Conservation (phyloP, 2,329 filamentous ascomycete genomes). For the Cyclaneusma minus region DNA sequence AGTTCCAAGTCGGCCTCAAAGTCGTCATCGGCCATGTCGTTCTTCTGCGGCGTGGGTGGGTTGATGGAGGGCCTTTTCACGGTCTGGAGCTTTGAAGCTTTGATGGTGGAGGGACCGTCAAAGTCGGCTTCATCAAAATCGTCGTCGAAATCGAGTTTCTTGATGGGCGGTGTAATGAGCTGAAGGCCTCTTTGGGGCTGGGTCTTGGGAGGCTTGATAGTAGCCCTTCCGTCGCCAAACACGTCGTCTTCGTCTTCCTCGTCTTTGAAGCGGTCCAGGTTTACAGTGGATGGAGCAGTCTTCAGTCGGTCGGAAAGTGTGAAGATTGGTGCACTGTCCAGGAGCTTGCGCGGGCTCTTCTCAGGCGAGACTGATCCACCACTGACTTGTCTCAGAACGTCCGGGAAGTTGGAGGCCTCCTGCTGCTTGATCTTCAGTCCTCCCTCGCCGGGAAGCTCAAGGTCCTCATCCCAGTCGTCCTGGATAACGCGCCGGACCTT, state of each 20-base stretch:
- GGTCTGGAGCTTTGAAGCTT: slow-evolving; percentile 21
- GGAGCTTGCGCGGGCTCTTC: slow-evolving; percentile 10
- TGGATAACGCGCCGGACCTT: slow-evolving; percentile 59
- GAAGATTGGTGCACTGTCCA: slow-evolving; percentile 12
- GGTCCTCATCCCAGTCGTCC: slow-evolving; percentile 61
- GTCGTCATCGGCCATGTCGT: slow-evolving; percentile 37
- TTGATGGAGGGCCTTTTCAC: slow-evolving; percentile 25
- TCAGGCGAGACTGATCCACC: slow-evolving; percentile 18
- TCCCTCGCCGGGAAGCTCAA: slow-evolving; percentile 41
- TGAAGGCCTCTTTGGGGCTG: slow-evolving; percentile 36
- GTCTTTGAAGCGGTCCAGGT: slow-evolving; percentile 50
- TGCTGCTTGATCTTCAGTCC: slow-evolving; percentile 48
- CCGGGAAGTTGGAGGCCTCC: slow-evolving; percentile 47
- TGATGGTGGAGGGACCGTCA: slow-evolving; percentile 27
- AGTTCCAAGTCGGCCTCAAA: slow-evolving; percentile 62
- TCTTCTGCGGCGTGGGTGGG: slow-evolving; percentile 35
- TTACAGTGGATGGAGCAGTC: slow-evolving; percentile 25
- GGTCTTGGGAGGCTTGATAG: slow-evolving; percentile 52
- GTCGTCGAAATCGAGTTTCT: too few species aligned
- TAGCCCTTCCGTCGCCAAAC: slow-evolving; percentile 46
- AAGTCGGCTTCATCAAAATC: too few species aligned
- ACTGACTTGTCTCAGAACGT: slow-evolving; percentile 52
- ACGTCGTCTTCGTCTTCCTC: slow-evolving; percentile 45
- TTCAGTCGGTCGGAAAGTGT: slow-evolving; percentile 10
- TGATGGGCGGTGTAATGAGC: slow-evolving; percentile 40